Conservation (phyloP, 352 stramenopile species). For the Globisporangium alternatum region DNA sequence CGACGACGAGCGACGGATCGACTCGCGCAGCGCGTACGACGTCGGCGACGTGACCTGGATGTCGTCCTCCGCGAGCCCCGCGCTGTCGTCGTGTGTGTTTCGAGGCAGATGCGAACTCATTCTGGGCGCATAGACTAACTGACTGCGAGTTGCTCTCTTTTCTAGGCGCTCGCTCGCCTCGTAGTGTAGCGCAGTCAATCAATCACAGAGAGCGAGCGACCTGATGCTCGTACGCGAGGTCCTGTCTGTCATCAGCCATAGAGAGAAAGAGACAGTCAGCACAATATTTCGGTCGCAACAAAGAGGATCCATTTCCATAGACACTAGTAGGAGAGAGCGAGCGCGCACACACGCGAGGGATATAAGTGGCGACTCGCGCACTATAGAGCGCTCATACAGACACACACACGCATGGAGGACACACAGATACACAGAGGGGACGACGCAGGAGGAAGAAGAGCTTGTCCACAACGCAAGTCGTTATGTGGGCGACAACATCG, state of each 20-base stretch:
- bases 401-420: not conserved
- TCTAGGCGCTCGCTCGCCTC: not conserved
- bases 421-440: not conserved
- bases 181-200: not conserved
- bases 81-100: constrained; percentile 29
- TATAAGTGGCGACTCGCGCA: not conserved
- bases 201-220: not conserved
- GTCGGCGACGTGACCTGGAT: constrained; percentile 83
- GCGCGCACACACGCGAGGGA: not conserved
- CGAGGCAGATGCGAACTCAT: constrained; percentile 16
- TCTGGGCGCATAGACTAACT: constrained; percentile 9
- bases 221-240: not conserved
- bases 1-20: constrained; percentile 72
- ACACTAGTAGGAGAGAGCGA: not conserved
- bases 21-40: constrained; percentile 75
- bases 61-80: constrained; percentile 39
- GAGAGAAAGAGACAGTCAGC: constrained; percentile 1
- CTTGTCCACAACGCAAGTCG: not conserved
- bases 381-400: not conserved
- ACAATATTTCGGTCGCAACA: not conserved
- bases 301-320: not conserved
- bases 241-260: not conserved
- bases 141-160: not conserved
- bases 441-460: not conserved
- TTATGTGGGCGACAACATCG: not conserved